These are phyloP conservation scores for Sarocladium oryzae DNA, from an alignment of 2,329 filamentous ascomycete genomes.

Conservation along the genomic window DNA sequence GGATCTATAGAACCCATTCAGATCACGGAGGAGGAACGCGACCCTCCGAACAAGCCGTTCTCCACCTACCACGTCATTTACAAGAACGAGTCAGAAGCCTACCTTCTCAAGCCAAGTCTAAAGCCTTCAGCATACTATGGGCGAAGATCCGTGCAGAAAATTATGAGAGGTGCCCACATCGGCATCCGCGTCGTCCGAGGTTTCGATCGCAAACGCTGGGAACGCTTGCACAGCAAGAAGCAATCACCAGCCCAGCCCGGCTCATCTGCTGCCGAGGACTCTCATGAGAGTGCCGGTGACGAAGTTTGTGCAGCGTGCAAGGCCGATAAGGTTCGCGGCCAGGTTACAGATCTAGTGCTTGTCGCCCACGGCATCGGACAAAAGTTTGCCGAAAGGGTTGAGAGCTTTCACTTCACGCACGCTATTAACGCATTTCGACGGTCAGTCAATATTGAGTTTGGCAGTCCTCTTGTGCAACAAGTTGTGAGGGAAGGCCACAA, in stretches of 20 bases:
- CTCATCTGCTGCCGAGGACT: conserved; percentile 22
- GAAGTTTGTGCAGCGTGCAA: conserved; percentile 51
- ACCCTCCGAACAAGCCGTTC: conserved; percentile 51
- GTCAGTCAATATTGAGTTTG: conserved; percentile 78
- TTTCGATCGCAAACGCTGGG: conserved; percentile 74
- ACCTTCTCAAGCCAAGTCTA: conserved; percentile 78
- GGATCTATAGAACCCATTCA: conserved; percentile 35
- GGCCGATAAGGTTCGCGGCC: conserved; percentile 55
- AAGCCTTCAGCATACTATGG: conserved; percentile 82
- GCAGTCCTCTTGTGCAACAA: conserved; percentile 64
- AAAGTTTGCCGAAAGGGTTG: conserved; percentile 88
- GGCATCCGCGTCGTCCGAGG: conserved; percentile 85
- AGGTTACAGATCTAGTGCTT: conserved; percentile 80
- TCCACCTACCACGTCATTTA: conserved; percentile 80
- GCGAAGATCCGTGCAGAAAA: conserved; percentile 72
- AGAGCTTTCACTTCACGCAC: conserved; percentile 96
- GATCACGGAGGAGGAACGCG: conserved; percentile 26
- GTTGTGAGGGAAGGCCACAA: conserved; percentile 72
- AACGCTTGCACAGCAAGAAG: conserved; percentile 55
- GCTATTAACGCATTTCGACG: conserved; percentile 87
- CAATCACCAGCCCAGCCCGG: conserved; percentile 23
- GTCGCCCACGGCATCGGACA: conserved; percentile 96
- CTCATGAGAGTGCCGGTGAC: conserved; percentile 21
- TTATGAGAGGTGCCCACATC: conserved; percentile 74
- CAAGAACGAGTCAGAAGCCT: conserved; percentile 68